Evolutionary conservation across 2,329 filamentous ascomycete species (phyloP), one percentile per base, ranked within the genome.

Genomic region (Rhynchosporium secalis): DNA sequence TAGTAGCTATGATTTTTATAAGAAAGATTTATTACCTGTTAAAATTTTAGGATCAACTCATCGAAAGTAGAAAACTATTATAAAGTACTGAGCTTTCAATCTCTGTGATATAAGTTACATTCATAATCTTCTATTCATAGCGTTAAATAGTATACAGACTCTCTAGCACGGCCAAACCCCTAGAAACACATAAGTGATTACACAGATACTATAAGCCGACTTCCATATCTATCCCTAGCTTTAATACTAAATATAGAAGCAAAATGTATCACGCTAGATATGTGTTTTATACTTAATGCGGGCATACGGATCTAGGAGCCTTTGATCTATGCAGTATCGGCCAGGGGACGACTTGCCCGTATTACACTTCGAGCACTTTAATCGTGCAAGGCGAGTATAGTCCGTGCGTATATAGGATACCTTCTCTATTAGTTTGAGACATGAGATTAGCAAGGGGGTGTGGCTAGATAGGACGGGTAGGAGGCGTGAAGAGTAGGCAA

Each of bases 391-490:
- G 56, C 46, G 28, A 59, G 48, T 59, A 45, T 59, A 6, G 43
- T 59, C 13, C 48, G 29, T 59, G 58, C 47, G 47, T 60, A 7
- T 52, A 60, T 54, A 36, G 58, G 43, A 54, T 47, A 54, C 58
- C 47, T 52, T 45, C 58, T 45, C 56, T 9, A 33, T 58, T 41
- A 58, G 56, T 58, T 46, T 58, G 46, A 48, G 56, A 58, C 56
- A 31, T 58, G 40, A 47, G 15, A 47, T 58, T 58, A 41, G 43
- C 56, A 41, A 41, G n/a, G 56, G 41, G 28, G 43, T 28, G 33
- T 9, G 33, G 33, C 33, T 36, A 1, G 33, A 36, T 36, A 1
- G 33, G 9, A 9, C 1, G 33, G 33, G 33, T 1, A 36, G 33
- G 5, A 1, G n/a, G n/a, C n/a, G 20, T 20, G 20, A 20, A 36